Conservation (phyloP, 2,329 filamentous ascomycete genomes). For the Exutisphaerella laricina region DNA sequence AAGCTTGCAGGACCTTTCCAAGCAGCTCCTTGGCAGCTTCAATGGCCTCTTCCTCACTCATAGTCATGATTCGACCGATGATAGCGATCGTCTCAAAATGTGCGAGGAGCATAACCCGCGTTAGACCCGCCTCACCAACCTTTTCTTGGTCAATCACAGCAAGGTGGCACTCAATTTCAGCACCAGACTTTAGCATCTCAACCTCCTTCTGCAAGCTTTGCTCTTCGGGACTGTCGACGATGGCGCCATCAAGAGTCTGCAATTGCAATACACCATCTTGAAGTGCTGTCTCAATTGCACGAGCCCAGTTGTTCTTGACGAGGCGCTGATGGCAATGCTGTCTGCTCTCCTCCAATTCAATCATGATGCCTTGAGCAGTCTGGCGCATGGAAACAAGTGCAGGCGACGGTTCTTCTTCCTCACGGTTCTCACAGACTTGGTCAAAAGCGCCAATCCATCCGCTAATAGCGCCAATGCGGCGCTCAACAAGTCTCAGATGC, state of each 20-base stretch:
- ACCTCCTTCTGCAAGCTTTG: slow-evolving; percentile 72
- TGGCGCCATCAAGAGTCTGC: slow-evolving; percentile 58
- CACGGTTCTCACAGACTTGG: slow-evolving; percentile 65
- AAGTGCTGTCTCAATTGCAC: slow-evolving; percentile 77
- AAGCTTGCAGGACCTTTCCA: slow-evolving; percentile 68
- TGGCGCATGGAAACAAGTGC: slow-evolving; percentile 73
- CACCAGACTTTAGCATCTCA: slow-evolving; percentile 76
- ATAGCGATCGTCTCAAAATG: slow-evolving; percentile 89
- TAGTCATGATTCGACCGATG: slow-evolving; percentile 71
- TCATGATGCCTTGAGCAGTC: slow-evolving; percentile 78
- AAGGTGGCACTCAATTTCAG: slow-evolving; percentile 70
- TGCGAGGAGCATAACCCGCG: slow-evolving; percentile 79
- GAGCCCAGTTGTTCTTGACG: slow-evolving; percentile 78
- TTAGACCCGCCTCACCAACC: slow-evolving; percentile 65
- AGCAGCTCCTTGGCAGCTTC: slow-evolving; percentile 72
- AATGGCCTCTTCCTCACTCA: slow-evolving; percentile 79
- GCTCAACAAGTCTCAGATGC: slow-evolving; percentile 74
- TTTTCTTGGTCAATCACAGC: slow-evolving; percentile 81
- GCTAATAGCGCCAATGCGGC: slow-evolving; percentile 78
- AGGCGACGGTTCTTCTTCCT: slow-evolving; percentile 60
- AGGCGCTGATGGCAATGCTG: slow-evolving; percentile 86
- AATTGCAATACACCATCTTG: slow-evolving; percentile 79
- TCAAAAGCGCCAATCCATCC: slow-evolving; percentile 94
- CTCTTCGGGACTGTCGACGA: slow-evolving; percentile 54
- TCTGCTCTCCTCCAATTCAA: slow-evolving; percentile 83